Percentiles rank a stretch among this genome's conserved stretches.
These are phyloP conservation scores for Aureobasidium leucospermi DNA, from an alignment of 2,329 filamentous ascomycete species.

Conservation along the genomic window DNA sequence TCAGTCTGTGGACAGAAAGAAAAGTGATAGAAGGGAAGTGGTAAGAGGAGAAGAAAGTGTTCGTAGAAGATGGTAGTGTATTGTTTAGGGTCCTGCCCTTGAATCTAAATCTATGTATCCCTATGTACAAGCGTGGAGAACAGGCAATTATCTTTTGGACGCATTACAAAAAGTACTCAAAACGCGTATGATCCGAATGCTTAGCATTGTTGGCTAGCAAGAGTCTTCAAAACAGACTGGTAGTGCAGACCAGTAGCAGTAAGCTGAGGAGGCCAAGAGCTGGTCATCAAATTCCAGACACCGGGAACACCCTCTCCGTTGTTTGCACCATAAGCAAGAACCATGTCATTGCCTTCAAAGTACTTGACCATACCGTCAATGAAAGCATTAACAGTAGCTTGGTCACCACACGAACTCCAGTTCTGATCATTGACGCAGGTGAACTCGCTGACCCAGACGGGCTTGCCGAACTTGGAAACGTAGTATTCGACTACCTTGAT, in stretches of 20 bases:
- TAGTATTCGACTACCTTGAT: slow-evolving; percentile 24
- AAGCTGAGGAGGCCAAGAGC: slow-evolving; percentile 2
- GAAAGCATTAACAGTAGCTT: slow-evolving; percentile 20
- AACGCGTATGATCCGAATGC: too few species aligned
- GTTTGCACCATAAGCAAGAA: slow-evolving; percentile 23
- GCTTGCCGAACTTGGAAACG: slow-evolving; percentile 21
- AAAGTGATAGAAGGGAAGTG: too few species aligned
- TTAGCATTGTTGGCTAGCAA: neutral
- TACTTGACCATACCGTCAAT: slow-evolving; percentile 21
- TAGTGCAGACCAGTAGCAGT: slow-evolving; percentile 12
- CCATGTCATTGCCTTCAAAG: slow-evolving; percentile 19
- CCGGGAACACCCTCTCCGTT: slow-evolving; percentile 21
- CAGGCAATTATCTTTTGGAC: too few species aligned
- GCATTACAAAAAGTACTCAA: too few species aligned
- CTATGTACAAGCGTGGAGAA: too few species aligned
- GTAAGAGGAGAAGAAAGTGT: too few species aligned
- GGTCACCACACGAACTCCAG: slow-evolving; percentile 21
- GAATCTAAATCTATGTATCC: too few species aligned
- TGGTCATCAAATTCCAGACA: slow-evolving; percentile 13
- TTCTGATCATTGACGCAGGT: slow-evolving; percentile 22
- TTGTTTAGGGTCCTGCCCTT: too few species aligned
- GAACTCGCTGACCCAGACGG: slow-evolving; percentile 24
- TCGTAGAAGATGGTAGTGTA: too few species aligned
- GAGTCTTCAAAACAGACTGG: slow-evolving; percentile 10
- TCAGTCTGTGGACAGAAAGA: too few species aligned